A percentile compares a stretch with the other conserved stretches of the same genome.
Evolutionary conservation across 352 stramenopile genomes (phyloP).

Genomic region (Phytophthora foliorum): DNA sequence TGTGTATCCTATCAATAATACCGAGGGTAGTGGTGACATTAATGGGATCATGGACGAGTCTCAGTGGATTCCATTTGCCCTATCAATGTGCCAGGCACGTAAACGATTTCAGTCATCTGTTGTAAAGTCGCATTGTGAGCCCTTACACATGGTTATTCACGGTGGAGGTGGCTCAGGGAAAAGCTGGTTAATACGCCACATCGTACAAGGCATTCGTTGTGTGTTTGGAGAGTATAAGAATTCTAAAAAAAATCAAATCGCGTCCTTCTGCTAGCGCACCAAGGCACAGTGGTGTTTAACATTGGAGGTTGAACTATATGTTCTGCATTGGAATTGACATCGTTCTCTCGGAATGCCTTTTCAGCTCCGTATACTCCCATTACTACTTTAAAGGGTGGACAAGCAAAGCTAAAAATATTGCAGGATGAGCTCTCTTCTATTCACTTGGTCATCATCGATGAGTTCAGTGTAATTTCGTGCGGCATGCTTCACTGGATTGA

Average conservation of each 20-base stretch:
- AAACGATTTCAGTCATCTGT: not conserved
- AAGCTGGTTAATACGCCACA: constrained; percentile 3
- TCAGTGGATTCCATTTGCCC: constrained; percentile 6
- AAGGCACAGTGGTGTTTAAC: constrained; percentile 6
- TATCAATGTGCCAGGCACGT: not conserved
- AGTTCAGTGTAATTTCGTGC: constrained; percentile 2
- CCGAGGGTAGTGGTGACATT: no score
- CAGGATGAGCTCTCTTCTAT: no score
- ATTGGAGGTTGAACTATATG: constrained; percentile 3
- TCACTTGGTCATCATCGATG: constrained; percentile 12
- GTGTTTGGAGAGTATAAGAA: constrained; percentile 1
- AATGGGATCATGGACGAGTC: constrained; percentile 8
- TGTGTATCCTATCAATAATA: no score
- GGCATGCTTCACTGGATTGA: constrained; percentile 16
- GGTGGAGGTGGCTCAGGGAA: not conserved
- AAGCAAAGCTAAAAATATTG: not conserved
- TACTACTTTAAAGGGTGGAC: not conserved
- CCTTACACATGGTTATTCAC: constrained; percentile 2
- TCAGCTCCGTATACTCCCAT: not conserved
- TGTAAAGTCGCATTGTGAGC: not conserved
- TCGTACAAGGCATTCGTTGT: constrained; percentile 2
- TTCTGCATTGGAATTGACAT: not conserved
- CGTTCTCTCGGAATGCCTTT: not conserved
- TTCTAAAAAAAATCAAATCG: not conserved
- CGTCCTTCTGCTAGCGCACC: not conserved